Evolutionary conservation across 2,329 filamentous ascomycete genomes (phyloP), one percentile per base, ranked within the genome.

Genomic region (Penicillium hesseltinei): DNA sequence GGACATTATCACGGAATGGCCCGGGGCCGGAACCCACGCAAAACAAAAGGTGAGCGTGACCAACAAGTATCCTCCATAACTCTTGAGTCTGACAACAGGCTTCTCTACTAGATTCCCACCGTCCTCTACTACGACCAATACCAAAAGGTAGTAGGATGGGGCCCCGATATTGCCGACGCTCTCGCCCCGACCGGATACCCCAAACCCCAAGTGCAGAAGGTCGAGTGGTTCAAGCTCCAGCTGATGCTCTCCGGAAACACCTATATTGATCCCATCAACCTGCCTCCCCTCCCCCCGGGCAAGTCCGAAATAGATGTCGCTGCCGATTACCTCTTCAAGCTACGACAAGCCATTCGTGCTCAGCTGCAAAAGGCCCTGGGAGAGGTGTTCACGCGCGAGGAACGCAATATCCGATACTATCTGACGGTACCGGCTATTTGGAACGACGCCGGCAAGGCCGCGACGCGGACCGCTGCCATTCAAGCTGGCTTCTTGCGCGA

Each of bases 41-140:
- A 97, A 97, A 80, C 94, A 99, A 79, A 99, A 99, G 88, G 93
- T 96, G 75, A 60, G 61, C 31, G 4, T 13, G 8, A 5, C 17
- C 1, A 31, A 31, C 21, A 51, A 27, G 9, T 21, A 19, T 15
- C 9, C 29, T 5, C 10, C 10, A 11, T 31, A 35, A 27, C 10
- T 11, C 13, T n/a, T n/a, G 23, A 27, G 19, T 43, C 57, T 53
- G 21, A 54, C 44, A 19, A 31, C 17, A 6, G 42, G 17, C 27
- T 38, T 38, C 40, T 43, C 15, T 23, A 27, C 47, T 58, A 69
- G 94, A 97, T 99, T 68, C 94, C 94, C 17, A 97, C 94, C 15
- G 94, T 99, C n/a, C 85, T 99, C 60, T 99, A 99, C 81, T 99
- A 99, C 74, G 94, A 99, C 73, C 93, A 97, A 78, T 96, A 97